Evolutionary conservation across 2,329 filamentous ascomycete species (phyloP).

Genomic region (Fusarium palustre): DNA sequence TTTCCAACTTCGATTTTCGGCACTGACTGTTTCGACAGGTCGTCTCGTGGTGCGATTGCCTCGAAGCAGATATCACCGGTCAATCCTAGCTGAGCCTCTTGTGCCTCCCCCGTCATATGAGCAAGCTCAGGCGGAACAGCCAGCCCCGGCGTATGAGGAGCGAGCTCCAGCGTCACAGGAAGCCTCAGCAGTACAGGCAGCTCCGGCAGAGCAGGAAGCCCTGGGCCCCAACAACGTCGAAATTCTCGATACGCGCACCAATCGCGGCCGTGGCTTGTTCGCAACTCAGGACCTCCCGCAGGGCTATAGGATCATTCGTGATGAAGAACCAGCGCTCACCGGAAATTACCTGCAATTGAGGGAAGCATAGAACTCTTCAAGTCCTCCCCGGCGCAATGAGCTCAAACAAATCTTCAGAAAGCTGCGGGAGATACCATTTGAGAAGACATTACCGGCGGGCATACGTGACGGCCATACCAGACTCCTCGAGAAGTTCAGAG

Average conservation of each 20-base stretch:
- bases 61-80: not conserved
- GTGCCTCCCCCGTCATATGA: too few species aligned
- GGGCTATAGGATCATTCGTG: conserved; percentile 29
- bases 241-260: conserved; percentile 12
- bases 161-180: not conserved
- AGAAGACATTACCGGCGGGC: not conserved
- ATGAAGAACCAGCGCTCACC: conserved; percentile 36
- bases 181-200: not conserved
- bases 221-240: not conserved
- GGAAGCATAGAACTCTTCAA: conserved; percentile 27
- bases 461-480: not conserved
- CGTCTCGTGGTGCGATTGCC: not conserved
- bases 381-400: not conserved
- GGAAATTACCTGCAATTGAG: conserved; percentile 15
- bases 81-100: too few species aligned
- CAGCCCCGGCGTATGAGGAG: not conserved
- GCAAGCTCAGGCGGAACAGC: too few species aligned
- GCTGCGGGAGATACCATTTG: conserved; percentile 24
- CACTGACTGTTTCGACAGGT: not conserved
- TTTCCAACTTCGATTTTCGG: too few species aligned
- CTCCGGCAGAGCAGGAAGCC: not conserved
- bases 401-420: conserved; percentile 15
- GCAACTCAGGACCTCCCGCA: conserved; percentile 15
- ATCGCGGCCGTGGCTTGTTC: conserved; percentile 39
- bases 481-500: not conserved